Evolutionary conservation across 192 early-diverging fungal species (phyloP).

Genomic region (Dimargaris verticillata): DNA sequence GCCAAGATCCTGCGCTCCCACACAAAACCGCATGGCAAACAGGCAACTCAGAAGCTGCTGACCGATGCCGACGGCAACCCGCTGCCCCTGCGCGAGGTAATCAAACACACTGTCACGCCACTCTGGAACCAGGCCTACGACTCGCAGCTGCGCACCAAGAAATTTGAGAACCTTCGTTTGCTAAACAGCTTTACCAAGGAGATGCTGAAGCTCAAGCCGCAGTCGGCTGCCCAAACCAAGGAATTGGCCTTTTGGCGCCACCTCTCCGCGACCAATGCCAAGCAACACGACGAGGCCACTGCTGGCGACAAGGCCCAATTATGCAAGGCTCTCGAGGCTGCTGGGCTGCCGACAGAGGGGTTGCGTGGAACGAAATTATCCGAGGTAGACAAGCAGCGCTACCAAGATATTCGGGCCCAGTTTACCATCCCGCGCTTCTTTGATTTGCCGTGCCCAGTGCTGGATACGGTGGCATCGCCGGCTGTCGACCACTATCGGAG

Average conservation of each 20-base stretch:
- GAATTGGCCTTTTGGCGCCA: neutral
- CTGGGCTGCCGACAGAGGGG: neutral
- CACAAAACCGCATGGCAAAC: too few relatives aligned
- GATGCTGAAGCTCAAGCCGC: neutral
- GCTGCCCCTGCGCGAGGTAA: too few relatives aligned
- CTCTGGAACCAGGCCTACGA: neutral
- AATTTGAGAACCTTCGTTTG: neutral
- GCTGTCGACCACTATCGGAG: slow-evolving; percentile 40
- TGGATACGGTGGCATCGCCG: slow-evolving; percentile 38
- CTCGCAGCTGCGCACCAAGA: neutral
- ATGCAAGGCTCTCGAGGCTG: neutral
- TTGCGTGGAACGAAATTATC: neutral
- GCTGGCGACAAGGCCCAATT: neutral
- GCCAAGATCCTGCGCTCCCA: too few relatives aligned
- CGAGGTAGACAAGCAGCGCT: neutral
- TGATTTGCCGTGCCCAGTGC: neutral
- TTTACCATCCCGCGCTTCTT: neutral
- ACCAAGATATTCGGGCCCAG: neutral
- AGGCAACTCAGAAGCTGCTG: too few relatives aligned
- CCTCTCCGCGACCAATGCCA: neutral
- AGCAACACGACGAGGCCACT: neutral
- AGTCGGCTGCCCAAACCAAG: neutral
- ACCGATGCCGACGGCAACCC: too few relatives aligned
- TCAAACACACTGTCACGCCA: neutral
- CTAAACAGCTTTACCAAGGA: neutral